A percentile compares a stretch with the other conserved stretches of the same genome.
Conservation (phyloP, 1,139 yeast species). For the Pichia sp. region DNA sequence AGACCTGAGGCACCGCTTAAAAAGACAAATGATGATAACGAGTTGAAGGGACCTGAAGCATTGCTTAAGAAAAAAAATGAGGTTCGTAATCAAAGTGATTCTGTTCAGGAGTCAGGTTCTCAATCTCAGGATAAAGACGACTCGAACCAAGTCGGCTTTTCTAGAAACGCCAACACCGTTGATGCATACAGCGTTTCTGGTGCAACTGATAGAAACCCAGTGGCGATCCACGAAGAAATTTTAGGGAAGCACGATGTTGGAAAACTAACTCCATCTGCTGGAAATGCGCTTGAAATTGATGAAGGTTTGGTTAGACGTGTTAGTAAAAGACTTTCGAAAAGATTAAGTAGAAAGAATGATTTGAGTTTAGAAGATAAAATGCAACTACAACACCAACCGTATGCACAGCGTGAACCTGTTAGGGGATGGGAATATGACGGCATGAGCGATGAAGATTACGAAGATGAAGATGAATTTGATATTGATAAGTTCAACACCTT, state of each 20-base stretch:
- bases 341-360: constrained; percentile 1
- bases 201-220: too few species aligned
- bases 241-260: too few species aligned
- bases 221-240: too few species aligned
- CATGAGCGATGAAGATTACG: constrained; percentile 8
- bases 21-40: too few species aligned
- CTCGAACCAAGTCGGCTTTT: too few species aligned
- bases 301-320: constrained; percentile 12
- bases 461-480: constrained; percentile 37
- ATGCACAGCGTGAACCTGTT: background rate
- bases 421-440: constrained; percentile 4
- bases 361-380: background rate
- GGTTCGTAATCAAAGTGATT: too few species aligned
- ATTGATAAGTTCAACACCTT: constrained; percentile 70
- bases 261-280: background rate
- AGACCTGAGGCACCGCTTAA: background rate
- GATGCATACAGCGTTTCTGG: too few species aligned
- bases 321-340: constrained; percentile 7
- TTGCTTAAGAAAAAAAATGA: too few species aligned
- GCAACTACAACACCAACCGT: background rate
- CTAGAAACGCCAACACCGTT: too few species aligned
- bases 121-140: too few species aligned
- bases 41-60: too few species aligned
- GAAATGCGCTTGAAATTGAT: constrained; percentile 15
- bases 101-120: too few species aligned